Evolutionary conservation across 2,329 filamentous ascomycete species (phyloP).

Genomic region (Talaromyces sp.): DNA sequence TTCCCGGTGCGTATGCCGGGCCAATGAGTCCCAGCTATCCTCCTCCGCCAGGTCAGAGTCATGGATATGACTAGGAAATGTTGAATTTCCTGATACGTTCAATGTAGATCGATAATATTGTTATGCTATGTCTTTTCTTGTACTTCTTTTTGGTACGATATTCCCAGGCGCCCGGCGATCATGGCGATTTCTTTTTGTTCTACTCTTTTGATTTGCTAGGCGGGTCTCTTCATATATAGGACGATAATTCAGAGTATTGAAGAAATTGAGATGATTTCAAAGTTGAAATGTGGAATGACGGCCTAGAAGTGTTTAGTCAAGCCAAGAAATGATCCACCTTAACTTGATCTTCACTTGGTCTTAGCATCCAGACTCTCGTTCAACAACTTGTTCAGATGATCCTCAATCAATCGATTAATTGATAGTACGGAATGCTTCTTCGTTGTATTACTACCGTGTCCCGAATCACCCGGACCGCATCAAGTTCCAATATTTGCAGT

Average conservation of each 20-base stretch:
- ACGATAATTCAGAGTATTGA: conserved; percentile 3
- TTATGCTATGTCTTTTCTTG: neutral
- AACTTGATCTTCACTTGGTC: neutral
- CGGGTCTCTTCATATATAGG: neutral
- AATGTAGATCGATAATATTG: conserved; percentile 4
- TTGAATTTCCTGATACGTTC: neutral
- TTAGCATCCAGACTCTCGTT: neutral
- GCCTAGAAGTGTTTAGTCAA: neutral
- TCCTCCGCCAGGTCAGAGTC: conserved; percentile 1
- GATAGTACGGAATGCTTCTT: neutral
- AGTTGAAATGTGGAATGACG: neutral
- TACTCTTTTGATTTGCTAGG: conserved; percentile 1
- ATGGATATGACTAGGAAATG: conserved; percentile 5
- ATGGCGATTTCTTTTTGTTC: neutral
- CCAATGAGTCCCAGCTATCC: conserved; percentile 25
- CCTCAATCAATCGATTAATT: neutral
- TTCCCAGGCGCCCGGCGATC: conserved; percentile 4
- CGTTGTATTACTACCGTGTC: neutral
- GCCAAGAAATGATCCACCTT: neutral
- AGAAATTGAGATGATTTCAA: neutral
- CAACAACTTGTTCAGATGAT: neutral
- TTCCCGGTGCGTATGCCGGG: conserved; percentile 74
- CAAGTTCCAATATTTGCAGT: neutral
- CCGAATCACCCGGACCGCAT: neutral
- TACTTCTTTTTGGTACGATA: conserved; percentile 1